These are phyloP conservation scores for Oryza rufipogon DNA, from an alignment of 176 grass and related monocot species.

Conservation along the genomic window DNA sequence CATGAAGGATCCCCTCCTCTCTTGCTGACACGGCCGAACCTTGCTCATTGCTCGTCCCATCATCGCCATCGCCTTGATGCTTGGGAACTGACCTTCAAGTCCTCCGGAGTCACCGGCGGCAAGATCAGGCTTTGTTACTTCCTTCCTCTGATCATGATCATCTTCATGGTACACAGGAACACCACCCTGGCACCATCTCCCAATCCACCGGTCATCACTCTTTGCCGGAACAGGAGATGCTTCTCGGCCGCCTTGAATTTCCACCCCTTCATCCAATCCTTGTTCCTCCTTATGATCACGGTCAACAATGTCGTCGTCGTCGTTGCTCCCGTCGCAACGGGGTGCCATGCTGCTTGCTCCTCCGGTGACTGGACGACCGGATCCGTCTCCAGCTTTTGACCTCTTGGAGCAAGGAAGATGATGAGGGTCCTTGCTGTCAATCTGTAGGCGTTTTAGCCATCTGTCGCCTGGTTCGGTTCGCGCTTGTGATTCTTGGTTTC, in stretches of 20 bases:
- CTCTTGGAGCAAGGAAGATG: slow-evolving; percentile 42
- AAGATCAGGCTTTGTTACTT: slow-evolving; percentile 18
- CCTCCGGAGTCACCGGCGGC: slow-evolving; percentile 13
- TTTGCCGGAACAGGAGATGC: slow-evolving; percentile 26
- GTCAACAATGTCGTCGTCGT: background rate
- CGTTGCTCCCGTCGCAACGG: background rate
- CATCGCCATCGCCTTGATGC: slow-evolving; percentile 87
- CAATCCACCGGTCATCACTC: slow-evolving; percentile 57
- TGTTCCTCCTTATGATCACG: slow-evolving; percentile 14
- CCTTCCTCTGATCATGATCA: background rate
- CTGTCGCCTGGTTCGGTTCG: slow-evolving; percentile 22
- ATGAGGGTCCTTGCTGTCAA: slow-evolving; percentile 32
- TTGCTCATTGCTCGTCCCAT: slow-evolving; percentile 79
- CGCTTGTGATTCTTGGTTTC: slow-evolving; percentile 26
- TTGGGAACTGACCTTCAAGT: slow-evolving; percentile 59
- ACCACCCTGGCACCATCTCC: slow-evolving; percentile 52
- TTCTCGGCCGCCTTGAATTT: slow-evolving; percentile 17
- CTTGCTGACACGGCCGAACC: slow-evolving; percentile 53
- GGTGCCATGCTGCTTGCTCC: slow-evolving; percentile 5
- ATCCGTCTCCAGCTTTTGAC: slow-evolving; percentile 19
- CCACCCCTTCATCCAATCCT: background rate
- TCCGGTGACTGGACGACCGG: background rate
- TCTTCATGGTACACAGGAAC: slow-evolving; percentile 16
- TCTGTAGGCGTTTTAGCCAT: slow-evolving; percentile 69
- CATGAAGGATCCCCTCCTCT: slow-evolving; percentile 60